Conservation (phyloP, 345 rosid genomes). For the Ceriops tagal region DNA sequence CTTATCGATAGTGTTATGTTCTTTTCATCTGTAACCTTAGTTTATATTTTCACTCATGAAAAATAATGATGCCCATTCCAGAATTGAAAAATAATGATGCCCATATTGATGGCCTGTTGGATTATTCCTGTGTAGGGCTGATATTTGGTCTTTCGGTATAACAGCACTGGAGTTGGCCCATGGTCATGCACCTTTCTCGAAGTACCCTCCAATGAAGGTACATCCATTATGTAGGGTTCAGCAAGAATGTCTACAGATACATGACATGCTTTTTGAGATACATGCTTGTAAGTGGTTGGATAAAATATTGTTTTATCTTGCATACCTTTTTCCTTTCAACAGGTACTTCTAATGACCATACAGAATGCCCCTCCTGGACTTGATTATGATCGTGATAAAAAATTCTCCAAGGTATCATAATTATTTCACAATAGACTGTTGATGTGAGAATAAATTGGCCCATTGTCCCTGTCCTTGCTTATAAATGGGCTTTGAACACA, state of each 20-base stretch:
- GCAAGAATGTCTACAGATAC: neutral
- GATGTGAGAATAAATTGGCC: conserved; percentile 9
- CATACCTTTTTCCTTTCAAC: neutral
- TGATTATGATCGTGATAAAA: conserved; percentile 97
- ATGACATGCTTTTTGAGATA: neutral
- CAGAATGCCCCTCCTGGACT: conserved; percentile 99
- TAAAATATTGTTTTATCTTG: neutral
- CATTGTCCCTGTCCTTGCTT: conserved; percentile 4
- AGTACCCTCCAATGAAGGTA: conserved; percentile 99
- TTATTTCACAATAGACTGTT: conserved; percentile 57
- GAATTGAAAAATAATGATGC: neutral
- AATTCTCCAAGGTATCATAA: conserved; percentile 90
- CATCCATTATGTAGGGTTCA: neutral
- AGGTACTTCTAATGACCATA: conserved; percentile 98
- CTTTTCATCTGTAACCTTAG: too few species aligned
- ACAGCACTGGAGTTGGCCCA: conserved; percentile 98
- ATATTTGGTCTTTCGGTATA: conserved; percentile 98
- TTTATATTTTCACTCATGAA: neutral
- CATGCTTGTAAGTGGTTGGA: neutral
- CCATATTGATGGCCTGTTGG: conserved; percentile 14
- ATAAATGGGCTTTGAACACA: conserved; percentile 2
- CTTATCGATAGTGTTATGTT: neutral
- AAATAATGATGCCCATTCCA: conserved; percentile 1
- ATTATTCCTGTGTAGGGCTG: conserved; percentile 65
- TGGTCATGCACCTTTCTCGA: conserved; percentile 99